Evolutionary conservation across 495 filamentous ascomycete genomes (phyloP), one percentile per base, ranked within the genome.

Genomic region (Staphylotrichum tortipilum): DNA sequence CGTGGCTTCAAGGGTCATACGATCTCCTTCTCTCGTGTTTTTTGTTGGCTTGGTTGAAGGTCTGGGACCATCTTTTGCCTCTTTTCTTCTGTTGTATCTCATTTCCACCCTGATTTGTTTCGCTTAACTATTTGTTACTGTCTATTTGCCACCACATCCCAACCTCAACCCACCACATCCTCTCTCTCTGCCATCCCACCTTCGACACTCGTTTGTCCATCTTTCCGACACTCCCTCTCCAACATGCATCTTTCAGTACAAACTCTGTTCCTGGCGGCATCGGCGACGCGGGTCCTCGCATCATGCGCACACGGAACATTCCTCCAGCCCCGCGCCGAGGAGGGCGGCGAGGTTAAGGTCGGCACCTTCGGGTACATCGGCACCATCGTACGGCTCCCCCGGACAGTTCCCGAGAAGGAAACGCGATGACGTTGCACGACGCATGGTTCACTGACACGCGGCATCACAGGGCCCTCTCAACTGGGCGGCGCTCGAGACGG

Each of bases 401-500:
- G 1, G 14, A 17, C 5, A 0, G 3, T 7, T 23, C 6, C 2
- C 14, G 11, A 12, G 10, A 14, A 21, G 21, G 9, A n/a, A n/a
- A n/a, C n/a, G n/a, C n/a, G n/a, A n/a, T n/a, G n/a, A n/a, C n/a
- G n/a, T n/a, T n/a, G n/a, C n/a, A n/a, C n/a, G n/a, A n/a, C n/a
- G n/a, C n/a, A 9, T 7, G 9, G 0, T n/a, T 8, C 19, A 26
- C 46, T 49, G 17, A 56, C 48, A 47, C 3, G 22, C n/a, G n/a
- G n/a, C 1, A 26, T 12, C 8, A 11, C 44, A 64, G 37, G 80
- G 80, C 0, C 80, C 82, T 14, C 50, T 83, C 43, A 69, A 75
- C 54, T 86, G 82, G 82, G 68, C 76, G 47, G 63, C 65, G 7
- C 61, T 86, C 15, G 65, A 69, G 37, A 36, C 38, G 3, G 65